Base-by-base conservation (phyloP, 2,329 filamentous ascomycete genomes). In the Chrysoporthe puriensis region DNA sequence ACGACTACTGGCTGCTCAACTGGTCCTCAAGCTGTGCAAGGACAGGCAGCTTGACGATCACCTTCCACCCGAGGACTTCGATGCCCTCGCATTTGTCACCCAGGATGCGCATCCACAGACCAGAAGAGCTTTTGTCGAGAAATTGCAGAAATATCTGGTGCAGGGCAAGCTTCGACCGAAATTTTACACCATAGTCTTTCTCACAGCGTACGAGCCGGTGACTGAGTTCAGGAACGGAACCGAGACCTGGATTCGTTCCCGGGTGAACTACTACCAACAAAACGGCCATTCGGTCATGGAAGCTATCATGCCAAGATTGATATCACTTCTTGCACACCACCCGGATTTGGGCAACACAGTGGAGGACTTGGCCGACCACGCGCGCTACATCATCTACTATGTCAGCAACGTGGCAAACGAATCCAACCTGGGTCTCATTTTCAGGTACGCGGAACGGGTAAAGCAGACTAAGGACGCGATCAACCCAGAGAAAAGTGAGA, bases 301-400 rank as follows among this genome's bases (percentile, higher is more conserved):
- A 78, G 87, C 89, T 32, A 86, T 91, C 14, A 91, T 98, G 76
- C 89, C 92, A 36, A 89, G 96, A 9, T 85, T 98, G 44, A 84
- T 99, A 63, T 96, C 94, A 61, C 82, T 99, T 56, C 85, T 99
- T 56, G 94, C 95, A 5, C 95, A 98, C 76, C 96, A 99, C 77
- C 94, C 94, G 1, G 96, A 99, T 77, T 97, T 95, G 72, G 88
- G 86, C 69, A 77, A 84, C 1, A 85, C 87, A 6, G 79, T 88
- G 2, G 85, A 88, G 16, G 90, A 94, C 60, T 81, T 97, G 61
- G 84, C 89, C 57, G 93, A 97, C 75, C 94, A 97, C 77, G 90
- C 92, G 6, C 89, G 90, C 73, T 99, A 98, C 77, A 89, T 99
- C 67, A 78, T 97, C 54, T 97, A 95, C 80, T 99, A 97, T 76